Percentiles rank a stretch among this genome's conserved stretches.
These are phyloP conservation scores for Suhomyces pyralidae DNA, from an alignment of 805 yeast genomes.

Conservation along the genomic window DNA sequence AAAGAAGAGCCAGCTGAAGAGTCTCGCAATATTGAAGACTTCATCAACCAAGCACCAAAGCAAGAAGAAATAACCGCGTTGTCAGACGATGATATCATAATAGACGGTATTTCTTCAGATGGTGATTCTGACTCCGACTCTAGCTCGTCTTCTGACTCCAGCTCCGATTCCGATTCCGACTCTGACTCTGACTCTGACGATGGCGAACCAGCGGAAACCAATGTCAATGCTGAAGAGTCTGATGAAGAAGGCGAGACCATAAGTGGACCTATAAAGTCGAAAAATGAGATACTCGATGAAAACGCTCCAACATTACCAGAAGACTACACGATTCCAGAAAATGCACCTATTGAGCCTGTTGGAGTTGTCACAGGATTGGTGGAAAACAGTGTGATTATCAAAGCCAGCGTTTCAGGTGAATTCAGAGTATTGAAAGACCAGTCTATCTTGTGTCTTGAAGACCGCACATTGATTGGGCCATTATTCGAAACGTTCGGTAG, in stretches of 20 bases:
- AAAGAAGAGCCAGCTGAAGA: not conserved
- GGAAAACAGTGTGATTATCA: constrained; percentile 67
- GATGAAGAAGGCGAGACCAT: constrained; percentile 46
- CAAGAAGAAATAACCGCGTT: constrained; percentile 7
- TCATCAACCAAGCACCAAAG: constrained; percentile 1
- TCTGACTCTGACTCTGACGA: constrained; percentile 20
- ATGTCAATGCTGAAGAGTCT: constrained; percentile 17
- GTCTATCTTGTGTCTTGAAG: constrained; percentile 74
- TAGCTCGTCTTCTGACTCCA: constrained; percentile 14
- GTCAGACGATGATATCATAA: constrained; percentile 14
- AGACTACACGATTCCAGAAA: constrained; percentile 55
- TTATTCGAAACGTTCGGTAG: constrained; percentile 89
- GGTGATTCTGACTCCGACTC: constrained; percentile 16
- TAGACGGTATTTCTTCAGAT: constrained; percentile 10
- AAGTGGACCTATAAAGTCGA: constrained; percentile 70
- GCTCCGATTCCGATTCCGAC: constrained; percentile 15
- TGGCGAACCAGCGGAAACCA: constrained; percentile 4
- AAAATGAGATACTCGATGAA: constrained; percentile 72
- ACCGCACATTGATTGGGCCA: constrained; percentile 68
- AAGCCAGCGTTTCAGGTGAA: constrained; percentile 78
- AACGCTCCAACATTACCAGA: constrained; percentile 65
- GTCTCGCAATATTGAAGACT: constrained; percentile 2
- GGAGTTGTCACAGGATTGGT: constrained; percentile 71
- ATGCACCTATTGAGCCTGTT: constrained; percentile 64
- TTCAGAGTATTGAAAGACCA: constrained; percentile 77